Evolutionary conservation across 2,329 filamentous ascomycete genomes (phyloP), one percentile per base, ranked within the genome.

Genomic region (Claviceps arundinis): DNA sequence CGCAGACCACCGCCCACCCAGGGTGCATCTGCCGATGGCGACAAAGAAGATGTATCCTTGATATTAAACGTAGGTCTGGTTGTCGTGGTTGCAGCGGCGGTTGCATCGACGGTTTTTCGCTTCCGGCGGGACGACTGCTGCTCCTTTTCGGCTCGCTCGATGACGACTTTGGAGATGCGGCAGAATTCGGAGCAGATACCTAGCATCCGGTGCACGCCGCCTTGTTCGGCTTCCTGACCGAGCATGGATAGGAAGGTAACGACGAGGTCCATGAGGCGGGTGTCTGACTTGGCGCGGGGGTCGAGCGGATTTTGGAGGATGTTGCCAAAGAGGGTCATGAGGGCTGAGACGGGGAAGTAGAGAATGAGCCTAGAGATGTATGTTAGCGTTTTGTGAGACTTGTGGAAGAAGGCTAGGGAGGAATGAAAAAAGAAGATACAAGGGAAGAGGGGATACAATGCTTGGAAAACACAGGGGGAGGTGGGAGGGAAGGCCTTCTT

Each of bases 141-240:
- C 50, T 97, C 91, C 61, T 85, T 89, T 63, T 97, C 91, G 0
- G 88, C 81, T 65, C 90, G 95, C 54, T 97, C 91, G 46, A 97
- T 82, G 8, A 95, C 89, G 3, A 89, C 82, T 62, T 85, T 88
- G 38, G 89, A 89, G 57, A 98, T 96, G 54, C 93, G 82, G 66
- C 95, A 90, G 60, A 98, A 98, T 62, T 98, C 93, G n/a, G 87
- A 81, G 66, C 91, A 97, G 1, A 97, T 85, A 24, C 84, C 85
- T 17, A 96, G 78, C 89, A 97, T 97, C 48, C 93, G 86, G 64
- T 89, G 88, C 5, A 97, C 88, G 60, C 88, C 90, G 43, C 89
- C 87, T 53, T 90, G 93, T 53, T 89, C 87, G 57, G 90, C 87
- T 60, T 97, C 91, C 38, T 85, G 80, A n/a, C 87, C 87, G 13